A percentile compares a stretch with the other conserved stretches of the same genome.
Evolutionary conservation across 2,329 filamentous ascomycete genomes (phyloP).

Genomic region (Scedosporium aurantiacum): DNA sequence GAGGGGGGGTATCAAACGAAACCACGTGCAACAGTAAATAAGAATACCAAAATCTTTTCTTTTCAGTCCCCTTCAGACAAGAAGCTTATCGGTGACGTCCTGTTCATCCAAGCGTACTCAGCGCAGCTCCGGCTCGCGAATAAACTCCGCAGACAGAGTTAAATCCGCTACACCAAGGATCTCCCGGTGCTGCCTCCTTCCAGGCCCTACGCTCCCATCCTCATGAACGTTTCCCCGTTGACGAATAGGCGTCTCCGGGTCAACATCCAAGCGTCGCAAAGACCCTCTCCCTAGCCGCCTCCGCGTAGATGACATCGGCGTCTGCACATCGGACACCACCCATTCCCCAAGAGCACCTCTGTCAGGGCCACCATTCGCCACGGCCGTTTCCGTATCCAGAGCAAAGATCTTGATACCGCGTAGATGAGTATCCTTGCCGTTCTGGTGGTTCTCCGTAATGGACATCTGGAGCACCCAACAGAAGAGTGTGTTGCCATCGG

Average conservation of each 20-base stretch:
- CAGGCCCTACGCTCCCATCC: slow-evolving; percentile 5
- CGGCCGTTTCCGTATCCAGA: slow-evolving; percentile 36
- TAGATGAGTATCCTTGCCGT: slow-evolving; percentile 98
- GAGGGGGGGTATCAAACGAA: no score
- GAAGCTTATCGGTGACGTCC: background rate
- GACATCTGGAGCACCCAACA: slow-evolving; percentile 85
- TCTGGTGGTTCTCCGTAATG: slow-evolving; percentile 94
- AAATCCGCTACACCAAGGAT: slow-evolving; percentile 24
- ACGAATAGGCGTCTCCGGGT: background rate
- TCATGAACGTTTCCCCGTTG: slow-evolving; percentile 1
- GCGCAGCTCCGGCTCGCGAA: slow-evolving; percentile 31
- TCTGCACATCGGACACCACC: background rate
- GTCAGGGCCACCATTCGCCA: background rate
- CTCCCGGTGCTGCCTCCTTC: slow-evolving; percentile 17
- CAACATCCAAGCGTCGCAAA: background rate
- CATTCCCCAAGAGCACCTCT: slow-evolving; percentile 11
- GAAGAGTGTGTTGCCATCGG: slow-evolving; percentile 63
- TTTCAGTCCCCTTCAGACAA: background rate
- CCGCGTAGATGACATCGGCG: background rate
- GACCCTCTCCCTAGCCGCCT: background rate
- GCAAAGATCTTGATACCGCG: slow-evolving; percentile 81
- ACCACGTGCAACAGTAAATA: no score
- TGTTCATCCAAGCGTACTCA: slow-evolving; percentile 9
- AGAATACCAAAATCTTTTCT: no score
- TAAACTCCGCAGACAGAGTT: slow-evolving; percentile 26